phyloP scores from a whole-genome alignment of 345 rosid genomes.

The Brassica nigra region DNA sequence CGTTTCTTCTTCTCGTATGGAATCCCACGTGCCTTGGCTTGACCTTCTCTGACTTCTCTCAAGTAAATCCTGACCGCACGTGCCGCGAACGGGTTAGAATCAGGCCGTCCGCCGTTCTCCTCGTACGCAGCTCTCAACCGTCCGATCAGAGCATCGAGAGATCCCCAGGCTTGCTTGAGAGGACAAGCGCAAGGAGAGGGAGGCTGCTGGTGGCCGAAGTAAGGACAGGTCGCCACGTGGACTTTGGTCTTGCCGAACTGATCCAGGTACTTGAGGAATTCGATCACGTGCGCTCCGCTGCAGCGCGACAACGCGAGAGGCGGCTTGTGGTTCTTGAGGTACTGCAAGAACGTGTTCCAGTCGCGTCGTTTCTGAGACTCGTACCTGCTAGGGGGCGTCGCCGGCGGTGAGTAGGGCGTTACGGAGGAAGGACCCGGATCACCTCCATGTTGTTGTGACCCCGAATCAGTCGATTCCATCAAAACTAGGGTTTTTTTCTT shows the following conservation, averaged over 20 bases:
- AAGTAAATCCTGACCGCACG: conserved; percentile 69
- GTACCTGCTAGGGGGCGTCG: conserved; percentile 56
- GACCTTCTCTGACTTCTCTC: conserved; percentile 66
- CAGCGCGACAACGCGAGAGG: conserved; percentile 60
- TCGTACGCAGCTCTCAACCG: conserved; percentile 76
- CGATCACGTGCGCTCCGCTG: conserved; percentile 75
- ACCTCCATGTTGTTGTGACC: conserved; percentile 32
- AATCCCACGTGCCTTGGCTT: conserved; percentile 75
- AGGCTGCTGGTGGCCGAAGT: conserved; percentile 63
- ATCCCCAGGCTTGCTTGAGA: conserved; percentile 75
- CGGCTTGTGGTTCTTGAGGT: conserved; percentile 67
- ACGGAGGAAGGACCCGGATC: conserved; percentile 27
- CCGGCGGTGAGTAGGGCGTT: conserved; percentile 27
- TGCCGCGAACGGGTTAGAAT: conserved; percentile 69
- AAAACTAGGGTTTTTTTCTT: conserved; percentile 35
- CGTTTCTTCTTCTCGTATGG: conserved; percentile 78
- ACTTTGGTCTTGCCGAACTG: conserved; percentile 80
- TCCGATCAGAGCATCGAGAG: conserved; percentile 78
- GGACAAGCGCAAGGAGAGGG: conserved; percentile 72
- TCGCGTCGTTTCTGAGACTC: conserved; percentile 73
- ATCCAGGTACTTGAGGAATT: conserved; percentile 68
- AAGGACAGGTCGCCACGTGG: conserved; percentile 58
- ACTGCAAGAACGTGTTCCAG: conserved; percentile 78
- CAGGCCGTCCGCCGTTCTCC: conserved; percentile 66
- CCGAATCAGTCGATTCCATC: conserved; percentile 46